Percentiles rank a stretch among this genome's conserved stretches.
These are phyloP conservation scores for Sphaerulina populicola DNA, from an alignment of 2,329 filamentous ascomycete species.

Conservation along the genomic window DNA sequence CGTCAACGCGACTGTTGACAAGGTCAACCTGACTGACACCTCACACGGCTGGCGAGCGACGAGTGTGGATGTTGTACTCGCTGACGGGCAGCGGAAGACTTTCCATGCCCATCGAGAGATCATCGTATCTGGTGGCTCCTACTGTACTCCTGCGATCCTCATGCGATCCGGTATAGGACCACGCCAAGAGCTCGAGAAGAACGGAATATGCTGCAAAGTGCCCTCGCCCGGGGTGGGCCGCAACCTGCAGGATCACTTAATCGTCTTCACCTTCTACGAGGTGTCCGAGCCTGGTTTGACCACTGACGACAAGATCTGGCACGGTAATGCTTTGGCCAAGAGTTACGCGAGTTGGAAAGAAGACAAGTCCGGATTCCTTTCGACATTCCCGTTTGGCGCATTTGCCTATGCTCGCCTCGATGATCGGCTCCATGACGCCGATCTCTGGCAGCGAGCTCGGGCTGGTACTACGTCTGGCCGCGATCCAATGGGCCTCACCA, in stretches of 20 bases:
- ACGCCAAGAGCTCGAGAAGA: constrained; percentile 32
- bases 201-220: constrained; percentile 40
- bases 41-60: constrained; percentile 43
- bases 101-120: constrained; percentile 23
- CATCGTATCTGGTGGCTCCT: constrained; percentile 40
- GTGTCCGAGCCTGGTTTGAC: constrained; percentile 41
- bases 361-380: constrained; percentile 50
- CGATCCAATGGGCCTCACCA: constrained; percentile 54
- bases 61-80: constrained; percentile 36
- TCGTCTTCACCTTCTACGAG: constrained; percentile 45
- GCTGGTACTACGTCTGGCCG: constrained; percentile 33
- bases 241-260: constrained; percentile 35
- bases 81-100: constrained; percentile 34
- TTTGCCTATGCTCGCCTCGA: constrained; percentile 55
- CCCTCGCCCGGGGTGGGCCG: constrained; percentile 47
- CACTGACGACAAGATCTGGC: constrained; percentile 47
- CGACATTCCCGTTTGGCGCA: constrained; percentile 54
- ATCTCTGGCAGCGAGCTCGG: constrained; percentile 49
- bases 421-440: constrained; percentile 44
- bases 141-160: constrained; percentile 47
- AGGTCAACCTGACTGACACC: constrained; percentile 52
- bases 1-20: constrained; percentile 43
- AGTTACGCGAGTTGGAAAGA: constrained; percentile 53
- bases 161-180: constrained; percentile 49
- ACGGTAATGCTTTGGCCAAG: constrained; percentile 42